Evolutionary conservation across 129 eudicot genomes (phyloP).

Genomic region (Artemisia annua): DNA sequence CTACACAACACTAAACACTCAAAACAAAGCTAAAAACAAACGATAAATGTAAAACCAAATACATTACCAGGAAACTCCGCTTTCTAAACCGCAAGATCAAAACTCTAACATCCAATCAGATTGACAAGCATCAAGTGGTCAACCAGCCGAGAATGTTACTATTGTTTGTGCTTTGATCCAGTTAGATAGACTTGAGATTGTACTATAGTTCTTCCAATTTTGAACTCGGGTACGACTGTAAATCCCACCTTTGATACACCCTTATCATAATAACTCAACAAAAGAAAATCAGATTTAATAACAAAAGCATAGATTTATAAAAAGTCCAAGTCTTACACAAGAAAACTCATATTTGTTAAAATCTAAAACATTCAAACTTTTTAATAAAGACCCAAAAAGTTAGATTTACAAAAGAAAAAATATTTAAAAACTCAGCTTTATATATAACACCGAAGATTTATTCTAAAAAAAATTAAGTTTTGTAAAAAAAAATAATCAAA

Average conservation of each 20-base stretch:
- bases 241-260: slow-evolving; percentile 71
- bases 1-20: slow-evolving; percentile 43
- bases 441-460: too few species aligned
- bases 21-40: slow-evolving; percentile 27
- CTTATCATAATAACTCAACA: slow-evolving; percentile 27
- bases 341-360: too few species aligned
- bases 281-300: too few species aligned
- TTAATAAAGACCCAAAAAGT: too few species aligned
- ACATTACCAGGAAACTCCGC: slow-evolving; percentile 21
- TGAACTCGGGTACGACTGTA: slow-evolving; percentile 90
- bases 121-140: slow-evolving; percentile 15
- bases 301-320: too few species aligned
- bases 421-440: too few species aligned
- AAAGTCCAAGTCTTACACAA: too few species aligned
- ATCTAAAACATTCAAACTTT: too few species aligned
- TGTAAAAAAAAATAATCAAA: too few species aligned
- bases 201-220: slow-evolving; percentile 64
- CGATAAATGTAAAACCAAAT: slow-evolving; percentile 26
- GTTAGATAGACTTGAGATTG: slow-evolving; percentile 87
- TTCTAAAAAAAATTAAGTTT: too few species aligned
- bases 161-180: slow-evolving; percentile 43
- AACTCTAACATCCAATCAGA: slow-evolving; percentile 38
- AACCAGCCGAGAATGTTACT: slow-evolving; percentile 18
- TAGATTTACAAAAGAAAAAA: too few species aligned
- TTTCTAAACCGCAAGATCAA: slow-evolving; percentile 24